A percentile compares a stretch with the other conserved stretches of the same genome.
Evolutionary conservation across 2,329 filamentous ascomycete species (phyloP).

Genomic region (Fusarium cicatricum): DNA sequence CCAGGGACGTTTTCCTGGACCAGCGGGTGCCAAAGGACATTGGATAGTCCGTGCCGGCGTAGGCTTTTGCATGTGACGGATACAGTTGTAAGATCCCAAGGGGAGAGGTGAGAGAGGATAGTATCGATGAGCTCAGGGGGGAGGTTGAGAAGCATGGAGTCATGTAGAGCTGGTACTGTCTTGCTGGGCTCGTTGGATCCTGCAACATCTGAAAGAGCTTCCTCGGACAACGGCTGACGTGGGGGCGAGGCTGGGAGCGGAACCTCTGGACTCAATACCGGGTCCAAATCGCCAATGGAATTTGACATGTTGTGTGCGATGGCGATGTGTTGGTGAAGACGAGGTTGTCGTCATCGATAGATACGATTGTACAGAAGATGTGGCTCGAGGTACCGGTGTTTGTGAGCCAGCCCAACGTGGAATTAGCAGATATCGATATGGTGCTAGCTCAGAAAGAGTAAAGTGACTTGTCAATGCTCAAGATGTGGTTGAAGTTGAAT

Average conservation of each 20-base stretch:
- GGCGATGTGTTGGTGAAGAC: too few species aligned
- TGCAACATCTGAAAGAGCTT: background rate
- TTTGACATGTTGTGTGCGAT: too few species aligned
- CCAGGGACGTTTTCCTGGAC: conserved; percentile 74
- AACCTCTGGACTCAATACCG: too few species aligned
- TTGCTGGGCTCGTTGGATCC: background rate
- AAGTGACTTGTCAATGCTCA: too few species aligned
- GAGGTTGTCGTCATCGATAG: too few species aligned
- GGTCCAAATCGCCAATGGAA: too few species aligned
- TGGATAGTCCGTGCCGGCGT: conserved; percentile 65
- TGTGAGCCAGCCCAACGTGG: too few species aligned
- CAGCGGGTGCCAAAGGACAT: conserved; percentile 75
- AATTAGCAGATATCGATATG: too few species aligned
- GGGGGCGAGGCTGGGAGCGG: background rate
- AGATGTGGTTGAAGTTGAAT: too few species aligned
- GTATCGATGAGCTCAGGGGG: conserved; percentile 78
- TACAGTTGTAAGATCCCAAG: conserved; percentile 68
- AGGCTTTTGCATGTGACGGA: conserved; percentile 70
- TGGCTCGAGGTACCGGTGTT: too few species aligned
- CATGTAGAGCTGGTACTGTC: background rate
- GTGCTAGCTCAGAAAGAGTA: too few species aligned
- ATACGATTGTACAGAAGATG: too few species aligned
- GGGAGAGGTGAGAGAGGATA: conserved; percentile 73
- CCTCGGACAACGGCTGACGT: background rate
- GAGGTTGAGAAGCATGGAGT: conserved; percentile 59